Evolutionary conservation across 352 stramenopile species (phyloP).

Genomic region (Pythium folliculosum): DNA sequence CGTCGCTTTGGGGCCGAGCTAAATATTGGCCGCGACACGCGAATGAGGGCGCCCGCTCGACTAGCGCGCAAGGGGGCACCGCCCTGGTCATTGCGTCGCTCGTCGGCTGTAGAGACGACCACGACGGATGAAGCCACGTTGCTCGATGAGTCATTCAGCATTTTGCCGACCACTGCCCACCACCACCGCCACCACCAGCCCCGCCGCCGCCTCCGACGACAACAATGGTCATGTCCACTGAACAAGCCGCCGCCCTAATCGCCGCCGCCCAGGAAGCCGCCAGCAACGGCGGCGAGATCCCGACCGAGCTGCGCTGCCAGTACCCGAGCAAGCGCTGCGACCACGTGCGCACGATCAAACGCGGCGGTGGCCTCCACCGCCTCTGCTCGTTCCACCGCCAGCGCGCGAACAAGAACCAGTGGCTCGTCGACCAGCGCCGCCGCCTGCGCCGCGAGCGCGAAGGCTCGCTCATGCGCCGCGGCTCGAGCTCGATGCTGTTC

Average conservation of each 20-base stretch:
- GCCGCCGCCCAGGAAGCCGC: slow-evolving; percentile 6
- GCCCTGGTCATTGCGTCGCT: background rate
- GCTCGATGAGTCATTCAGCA: slow-evolving; percentile 18
- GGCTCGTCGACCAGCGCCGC: slow-evolving; percentile 29
- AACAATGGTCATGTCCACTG: slow-evolving; percentile 17
- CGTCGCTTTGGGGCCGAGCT: background rate
- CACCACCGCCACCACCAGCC: slow-evolving; percentile 18
- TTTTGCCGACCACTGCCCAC: slow-evolving; percentile 10
- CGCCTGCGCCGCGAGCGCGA: slow-evolving; percentile 26
- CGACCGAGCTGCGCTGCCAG: slow-evolving; percentile 13
- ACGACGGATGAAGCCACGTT: slow-evolving; percentile 13
- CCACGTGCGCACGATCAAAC: too few relatives aligned
- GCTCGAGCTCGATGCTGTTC: slow-evolving; percentile 3
- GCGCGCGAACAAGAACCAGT: slow-evolving; percentile 34
- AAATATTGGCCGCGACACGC: slow-evolving; percentile 5
- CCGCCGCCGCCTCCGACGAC: slow-evolving; percentile 10
- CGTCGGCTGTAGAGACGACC: slow-evolving; percentile 1
- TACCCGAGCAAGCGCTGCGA: too few relatives aligned
- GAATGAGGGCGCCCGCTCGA: background rate
- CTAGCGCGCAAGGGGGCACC: background rate
- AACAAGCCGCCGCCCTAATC: slow-evolving; percentile 15
- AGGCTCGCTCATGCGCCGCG: background rate
- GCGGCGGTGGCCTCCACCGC: too few relatives aligned
- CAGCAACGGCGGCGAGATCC: slow-evolving; percentile 9
- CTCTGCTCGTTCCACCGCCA: too few relatives aligned